These are phyloP conservation scores for Globisporangium cystogenes DNA, from an alignment of 352 stramenopile species.

Conservation along the genomic window DNA sequence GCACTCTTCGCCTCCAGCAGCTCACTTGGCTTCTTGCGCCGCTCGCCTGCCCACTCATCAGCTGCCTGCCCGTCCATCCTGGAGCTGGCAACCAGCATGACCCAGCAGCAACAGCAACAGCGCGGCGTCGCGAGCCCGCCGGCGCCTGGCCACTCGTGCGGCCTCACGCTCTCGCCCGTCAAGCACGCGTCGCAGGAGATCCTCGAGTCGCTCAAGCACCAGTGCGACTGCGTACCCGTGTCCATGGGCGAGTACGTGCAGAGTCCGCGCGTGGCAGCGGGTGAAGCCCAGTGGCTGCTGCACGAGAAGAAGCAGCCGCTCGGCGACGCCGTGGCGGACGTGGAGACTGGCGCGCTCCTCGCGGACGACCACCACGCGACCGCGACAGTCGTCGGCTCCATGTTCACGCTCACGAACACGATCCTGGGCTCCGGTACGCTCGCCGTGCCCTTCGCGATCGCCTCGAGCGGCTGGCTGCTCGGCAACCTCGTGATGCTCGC, in stretches of 20 bases:
- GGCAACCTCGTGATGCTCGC: slow-evolving; percentile 61
- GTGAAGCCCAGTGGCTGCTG: slow-evolving; percentile 25
- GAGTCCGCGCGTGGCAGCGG: slow-evolving; percentile 26
- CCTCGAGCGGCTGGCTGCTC: slow-evolving; percentile 63
- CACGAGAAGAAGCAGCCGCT: slow-evolving; percentile 18
- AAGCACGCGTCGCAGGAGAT: slow-evolving; percentile 45
- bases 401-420: slow-evolving; percentile 72
- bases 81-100: slow-evolving; percentile 3
- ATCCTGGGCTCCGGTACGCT: slow-evolving; percentile 72
- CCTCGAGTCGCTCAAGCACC: slow-evolving; percentile 49
- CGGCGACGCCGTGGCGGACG: slow-evolving; percentile 1
- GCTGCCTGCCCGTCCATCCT: too few species aligned
- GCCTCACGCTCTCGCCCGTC: slow-evolving; percentile 28
- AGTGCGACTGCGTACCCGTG: slow-evolving; percentile 56
- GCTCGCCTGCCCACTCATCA: too few species aligned
- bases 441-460: slow-evolving; percentile 64
- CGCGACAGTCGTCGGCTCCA: slow-evolving; percentile 58
- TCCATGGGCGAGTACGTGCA: slow-evolving; percentile 82
- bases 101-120: not conserved
- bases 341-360: slow-evolving; percentile 2
- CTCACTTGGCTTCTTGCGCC: too few species aligned
- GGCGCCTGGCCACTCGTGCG: slow-evolving; percentile 26
- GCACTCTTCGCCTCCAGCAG: too few species aligned
- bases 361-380: slow-evolving; percentile 23
- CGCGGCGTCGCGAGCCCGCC: not conserved